Evolutionary conservation across 768 basidiomycete species (phyloP), one percentile per base, ranked within the genome.

Genomic region (Cantharellus cinnabarinus): DNA sequence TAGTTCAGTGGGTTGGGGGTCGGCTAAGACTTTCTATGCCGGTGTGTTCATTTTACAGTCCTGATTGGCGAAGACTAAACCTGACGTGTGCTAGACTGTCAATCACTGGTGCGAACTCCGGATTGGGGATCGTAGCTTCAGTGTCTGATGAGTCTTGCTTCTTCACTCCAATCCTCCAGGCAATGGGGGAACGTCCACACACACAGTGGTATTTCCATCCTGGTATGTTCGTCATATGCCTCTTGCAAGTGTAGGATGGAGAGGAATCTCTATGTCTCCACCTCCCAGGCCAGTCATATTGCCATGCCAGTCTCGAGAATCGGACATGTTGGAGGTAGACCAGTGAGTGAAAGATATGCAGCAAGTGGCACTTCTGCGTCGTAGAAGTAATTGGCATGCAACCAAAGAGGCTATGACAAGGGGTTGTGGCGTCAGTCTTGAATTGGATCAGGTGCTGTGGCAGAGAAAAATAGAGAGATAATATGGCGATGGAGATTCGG

Each of bases 251-350:
- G 77, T 50, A 95, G 70, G 4, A 98, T 72, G 56, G 98, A 71
- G 20, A 7, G 55, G 15, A 56, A 66, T 56, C 3, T 59, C 56
- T 54, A 7, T 37, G 1, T 7, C 20, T 29, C 20, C 20, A 1
- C 44, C 29, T 48, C 44, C 67, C 64, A 65, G 94, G 89, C 57
- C 85, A 78, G 64, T 97, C 91, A 4, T 88, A 90, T 35, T 93
- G 84, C 69, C 98, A 29, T 98, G 70, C 97, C 73, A 4, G 95
- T 98, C 69, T 98, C 94, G 2, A 98, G 74, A 70, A 91, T 74
- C 3, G 68, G 64, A 4, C 74, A 60, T 69, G 70, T 52, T 77
- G 75, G 29, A 79, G 69, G 67, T 82, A 75, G 20, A 87, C 67
- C 0, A 89, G 86, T 0, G 85, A 88, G 68, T 91, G 91, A 69